Evolutionary conservation across 805 yeast genomes (phyloP), one percentile per base, ranked within the genome.

Genomic region (Lipomyces oligophaga): DNA sequence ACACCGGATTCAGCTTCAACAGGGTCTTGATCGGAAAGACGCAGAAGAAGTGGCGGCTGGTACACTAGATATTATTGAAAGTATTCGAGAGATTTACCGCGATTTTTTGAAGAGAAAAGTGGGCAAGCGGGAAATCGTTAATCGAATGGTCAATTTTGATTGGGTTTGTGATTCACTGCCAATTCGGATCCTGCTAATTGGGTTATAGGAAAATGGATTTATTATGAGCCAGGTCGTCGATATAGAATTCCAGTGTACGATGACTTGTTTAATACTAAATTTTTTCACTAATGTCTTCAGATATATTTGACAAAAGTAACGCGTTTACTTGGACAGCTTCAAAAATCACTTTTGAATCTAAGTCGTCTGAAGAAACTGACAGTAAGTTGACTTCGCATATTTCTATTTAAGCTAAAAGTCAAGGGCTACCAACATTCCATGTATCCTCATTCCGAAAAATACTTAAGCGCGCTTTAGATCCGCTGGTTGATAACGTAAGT

Each of bases 11-110:
- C 24, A n/a, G 22, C 22, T 16, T 10, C 20, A 11, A 5, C 34
- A 11, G 2, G 34, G 5, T 6, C 24, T 18, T 7, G 40, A 20
- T 6, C 18, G 10, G 13, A 40, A 35, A 1, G 27, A 16, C 8
- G 46, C 33, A 19, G 33, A 24, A 3, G 53, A 1, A 74, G 76
- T 10, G 27, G 21, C 20, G 34, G 52, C 24, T 15, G 28, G 16
- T 6, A 15, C 26, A 13, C 19, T 32, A 15, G 35, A 30, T 34
- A 22, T 18, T 8, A 6, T 47, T 11, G 32, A 3, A 16, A 40
- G 32, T 16, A 41, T 41, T 4, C 34, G 41, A 13, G 48, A 42
- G 2, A 25, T 28, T 15, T 52, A 50, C 33, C n/a, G 13, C 22
- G 3, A 10, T 5, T 34, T 25, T 25, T 38, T 20, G 18, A 25